These are phyloP conservation scores for Anthracocystis setariae DNA, from an alignment of 1,284 basidiomycete species.

Conservation along the genomic window DNA sequence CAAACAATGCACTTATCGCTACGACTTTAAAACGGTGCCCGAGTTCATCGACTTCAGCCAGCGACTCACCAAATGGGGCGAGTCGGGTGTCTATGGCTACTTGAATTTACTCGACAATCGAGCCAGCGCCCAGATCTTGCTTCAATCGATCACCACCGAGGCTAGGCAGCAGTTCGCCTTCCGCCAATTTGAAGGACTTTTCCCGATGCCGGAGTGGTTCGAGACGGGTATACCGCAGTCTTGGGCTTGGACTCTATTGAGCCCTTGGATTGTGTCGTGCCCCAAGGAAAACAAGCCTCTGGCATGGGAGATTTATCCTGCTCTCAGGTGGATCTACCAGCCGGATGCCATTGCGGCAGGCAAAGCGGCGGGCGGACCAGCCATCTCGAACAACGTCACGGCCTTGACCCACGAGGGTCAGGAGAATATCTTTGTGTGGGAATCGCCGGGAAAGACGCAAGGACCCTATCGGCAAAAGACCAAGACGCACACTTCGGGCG, in stretches of 20 bases:
- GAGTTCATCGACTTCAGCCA: conserved; percentile 55
- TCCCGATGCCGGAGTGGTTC: conserved; percentile 54
- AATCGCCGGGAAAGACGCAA: conserved; percentile 43
- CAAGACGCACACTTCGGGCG: conserved; percentile 34
- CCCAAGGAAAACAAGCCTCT: conserved; percentile 49
- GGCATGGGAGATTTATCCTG: conserved; percentile 53
- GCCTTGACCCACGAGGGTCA: conserved; percentile 46
- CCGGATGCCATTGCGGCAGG: conserved; percentile 47
- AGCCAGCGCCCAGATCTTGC: conserved; percentile 49
- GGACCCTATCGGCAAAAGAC: conserved; percentile 57
- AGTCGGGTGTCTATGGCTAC: conserved; percentile 57
- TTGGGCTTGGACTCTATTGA: conserved; percentile 60
- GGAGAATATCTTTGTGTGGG: conserved; percentile 41
- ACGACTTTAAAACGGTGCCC: conserved; percentile 46
- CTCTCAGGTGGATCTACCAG: conserved; percentile 49
- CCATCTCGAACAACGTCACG: conserved; percentile 54
- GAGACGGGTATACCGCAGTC: conserved; percentile 56
- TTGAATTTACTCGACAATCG: conserved; percentile 52
- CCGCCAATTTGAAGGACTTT: conserved; percentile 50
- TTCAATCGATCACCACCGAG: conserved; percentile 59
- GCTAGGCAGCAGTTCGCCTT: conserved; percentile 53
- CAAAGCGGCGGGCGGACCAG: conserved; percentile 44
- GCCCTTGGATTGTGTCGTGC: conserved; percentile 46
- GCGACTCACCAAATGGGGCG: conserved; percentile 54
- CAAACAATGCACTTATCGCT: conserved; percentile 51